Conservation (phyloP, 164 flowering plant species). For the Paratinospora sagittata region DNA sequence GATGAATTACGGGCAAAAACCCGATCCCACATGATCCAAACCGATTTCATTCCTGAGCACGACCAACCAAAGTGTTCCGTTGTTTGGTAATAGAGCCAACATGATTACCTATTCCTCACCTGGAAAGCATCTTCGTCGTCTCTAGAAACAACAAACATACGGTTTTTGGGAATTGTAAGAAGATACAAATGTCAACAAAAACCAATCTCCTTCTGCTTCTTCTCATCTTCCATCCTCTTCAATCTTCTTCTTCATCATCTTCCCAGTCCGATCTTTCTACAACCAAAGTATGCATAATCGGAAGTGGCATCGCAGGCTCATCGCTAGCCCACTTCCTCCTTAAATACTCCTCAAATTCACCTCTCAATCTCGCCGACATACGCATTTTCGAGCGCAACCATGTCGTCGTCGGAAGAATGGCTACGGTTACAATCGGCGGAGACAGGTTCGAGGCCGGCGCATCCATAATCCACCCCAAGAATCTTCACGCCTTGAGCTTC, state of each 20-base stretch:
- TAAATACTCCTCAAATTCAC: constrained; percentile 28
- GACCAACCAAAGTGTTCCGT: too few species aligned
- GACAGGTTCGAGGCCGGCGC: constrained; percentile 93
- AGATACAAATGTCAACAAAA: too few species aligned
- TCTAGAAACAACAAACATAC: too few species aligned
- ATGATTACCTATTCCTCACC: too few species aligned
- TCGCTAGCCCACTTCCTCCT: constrained; percentile 88
- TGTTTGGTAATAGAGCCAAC: too few species aligned
- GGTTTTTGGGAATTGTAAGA: too few species aligned
- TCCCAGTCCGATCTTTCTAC: not conserved
- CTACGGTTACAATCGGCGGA: constrained; percentile 53
- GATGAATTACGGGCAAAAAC: too few species aligned
- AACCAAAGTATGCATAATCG: constrained; percentile 60
- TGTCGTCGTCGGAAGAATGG: constrained; percentile 83
- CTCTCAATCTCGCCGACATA: constrained; percentile 22
- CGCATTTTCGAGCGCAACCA: constrained; percentile 58
- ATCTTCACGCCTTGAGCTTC: constrained; percentile 55
- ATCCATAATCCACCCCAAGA: constrained; percentile 85
- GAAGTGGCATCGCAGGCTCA: constrained; percentile 83
- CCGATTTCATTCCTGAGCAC: too few species aligned
- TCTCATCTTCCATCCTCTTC: not conserved
- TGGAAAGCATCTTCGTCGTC: too few species aligned
- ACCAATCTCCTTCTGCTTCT: not conserved
- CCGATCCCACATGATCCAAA: too few species aligned
- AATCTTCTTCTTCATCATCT: not conserved